These are phyloP conservation scores for Cryptococcus sp. DNA, from an alignment of 1,284 basidiomycete species.

Conservation along the genomic window DNA sequence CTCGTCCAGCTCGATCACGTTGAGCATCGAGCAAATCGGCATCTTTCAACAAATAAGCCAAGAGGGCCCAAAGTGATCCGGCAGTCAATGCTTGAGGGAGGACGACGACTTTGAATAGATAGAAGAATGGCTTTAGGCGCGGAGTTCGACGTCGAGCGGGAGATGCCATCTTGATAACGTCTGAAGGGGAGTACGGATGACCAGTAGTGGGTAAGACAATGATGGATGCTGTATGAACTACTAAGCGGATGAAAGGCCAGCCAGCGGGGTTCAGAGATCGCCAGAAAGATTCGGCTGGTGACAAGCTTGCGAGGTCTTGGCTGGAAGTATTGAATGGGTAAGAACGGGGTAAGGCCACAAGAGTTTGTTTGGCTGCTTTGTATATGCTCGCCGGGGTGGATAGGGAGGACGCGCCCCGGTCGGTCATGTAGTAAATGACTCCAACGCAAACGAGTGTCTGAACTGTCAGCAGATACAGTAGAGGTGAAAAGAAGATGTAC, in stretches of 20 bases:
- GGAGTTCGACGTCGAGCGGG: constrained; percentile 41
- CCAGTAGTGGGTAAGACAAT: constrained; percentile 57
- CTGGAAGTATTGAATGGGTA: constrained; percentile 12
- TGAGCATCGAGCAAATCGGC: constrained; percentile 86
- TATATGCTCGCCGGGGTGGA: constrained; percentile 32
- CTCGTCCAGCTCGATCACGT: constrained; percentile 52
- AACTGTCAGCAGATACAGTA: neutral
- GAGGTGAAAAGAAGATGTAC: constrained; percentile 50
- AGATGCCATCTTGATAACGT: constrained; percentile 34
- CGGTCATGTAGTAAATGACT: constrained; percentile 44
- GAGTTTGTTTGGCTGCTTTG: constrained; percentile 19
- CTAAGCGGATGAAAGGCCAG: constrained; percentile 67
- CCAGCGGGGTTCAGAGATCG: constrained; percentile 70
- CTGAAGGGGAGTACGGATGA: constrained; percentile 35
- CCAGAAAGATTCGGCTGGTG: constrained; percentile 58
- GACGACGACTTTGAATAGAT: constrained; percentile 75
- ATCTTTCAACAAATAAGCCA: constrained; percentile 88
- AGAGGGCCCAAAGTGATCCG: constrained; percentile 65
- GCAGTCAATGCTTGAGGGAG: constrained; percentile 79
- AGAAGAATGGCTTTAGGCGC: constrained; percentile 54
- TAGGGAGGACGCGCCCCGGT: constrained; percentile 19
- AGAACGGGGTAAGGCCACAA: constrained; percentile 7
- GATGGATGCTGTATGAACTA: constrained; percentile 72
- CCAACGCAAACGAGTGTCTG: constrained; percentile 28
- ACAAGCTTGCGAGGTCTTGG: constrained; percentile 19